phyloP scores from a whole-genome alignment of 768 basidiomycete genomes.

The Nidularia pulvinata region DNA sequence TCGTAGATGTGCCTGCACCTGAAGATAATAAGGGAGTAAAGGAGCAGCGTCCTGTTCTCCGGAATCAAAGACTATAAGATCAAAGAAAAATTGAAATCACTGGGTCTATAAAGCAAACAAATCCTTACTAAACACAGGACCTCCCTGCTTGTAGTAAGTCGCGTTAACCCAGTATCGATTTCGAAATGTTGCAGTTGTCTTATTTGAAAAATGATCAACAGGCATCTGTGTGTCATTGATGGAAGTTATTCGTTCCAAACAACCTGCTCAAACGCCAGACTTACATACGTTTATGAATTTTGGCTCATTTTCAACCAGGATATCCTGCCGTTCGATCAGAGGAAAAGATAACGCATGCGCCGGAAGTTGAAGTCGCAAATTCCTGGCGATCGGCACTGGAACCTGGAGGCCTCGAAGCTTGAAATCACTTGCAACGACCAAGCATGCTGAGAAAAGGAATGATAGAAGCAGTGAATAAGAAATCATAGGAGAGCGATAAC shows the following conservation, averaged over 20 bases:
- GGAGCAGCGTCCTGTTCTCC: slow-evolving; percentile 50
- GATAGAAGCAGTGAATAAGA: no score
- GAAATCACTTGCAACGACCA: no score
- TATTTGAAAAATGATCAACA: slow-evolving; percentile 40
- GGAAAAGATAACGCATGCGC: no score
- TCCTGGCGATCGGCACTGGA: no score
- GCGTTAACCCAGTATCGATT: slow-evolving; percentile 51
- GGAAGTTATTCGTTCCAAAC: no score
- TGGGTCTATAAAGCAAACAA: neutral
- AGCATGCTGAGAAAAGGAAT: no score
- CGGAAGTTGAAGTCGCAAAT: no score
- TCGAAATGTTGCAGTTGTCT: slow-evolving; percentile 28
- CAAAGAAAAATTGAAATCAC: neutral
- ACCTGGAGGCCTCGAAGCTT: no score
- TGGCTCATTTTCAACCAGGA: neutral
- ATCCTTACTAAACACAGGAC: slow-evolving; percentile 43
- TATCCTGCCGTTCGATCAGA: no score
- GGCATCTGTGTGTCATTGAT: slow-evolving; percentile 29
- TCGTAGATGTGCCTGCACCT: slow-evolving; percentile 15
- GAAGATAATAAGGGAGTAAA: slow-evolving; percentile 46
- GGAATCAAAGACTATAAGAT: slow-evolving; percentile 43
- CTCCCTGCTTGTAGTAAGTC: slow-evolving; percentile 43
- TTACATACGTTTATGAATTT: slow-evolving; percentile 1
- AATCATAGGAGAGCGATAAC: no score
- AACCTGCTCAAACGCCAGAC: neutral